phyloP scores from a whole-genome alignment of 1,284 basidiomycete genomes.

The Sporisorium reilianum region DNA sequence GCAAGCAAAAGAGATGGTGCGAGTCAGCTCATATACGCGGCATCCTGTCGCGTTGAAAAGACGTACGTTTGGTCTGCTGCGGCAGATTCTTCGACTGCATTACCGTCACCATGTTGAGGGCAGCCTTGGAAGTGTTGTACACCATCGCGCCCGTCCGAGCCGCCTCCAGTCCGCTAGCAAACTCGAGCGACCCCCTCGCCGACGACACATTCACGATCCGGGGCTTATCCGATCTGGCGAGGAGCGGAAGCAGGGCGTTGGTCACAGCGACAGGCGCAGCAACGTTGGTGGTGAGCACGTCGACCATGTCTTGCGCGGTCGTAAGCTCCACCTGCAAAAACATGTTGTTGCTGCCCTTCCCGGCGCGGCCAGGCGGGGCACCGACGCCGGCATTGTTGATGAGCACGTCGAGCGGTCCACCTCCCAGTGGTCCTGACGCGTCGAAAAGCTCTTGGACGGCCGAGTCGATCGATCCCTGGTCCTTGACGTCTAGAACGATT shows the following conservation, averaged over 20 bases:
- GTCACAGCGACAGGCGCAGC: constrained; percentile 23
- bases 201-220: constrained; percentile 30
- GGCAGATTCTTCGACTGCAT: constrained; percentile 38
- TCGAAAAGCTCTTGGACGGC: constrained; percentile 9
- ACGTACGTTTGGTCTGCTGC: not conserved
- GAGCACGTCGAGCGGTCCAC: constrained; percentile 25
- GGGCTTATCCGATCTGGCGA: constrained; percentile 14
- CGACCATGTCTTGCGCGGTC: constrained; percentile 15
- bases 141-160: constrained; percentile 35
- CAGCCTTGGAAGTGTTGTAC: constrained; percentile 37
- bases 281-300: constrained; percentile 26
- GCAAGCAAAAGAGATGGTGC: no score
- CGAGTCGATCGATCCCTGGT: constrained; percentile 9
- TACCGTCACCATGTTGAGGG: constrained; percentile 40
- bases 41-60: no score
- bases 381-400: constrained; percentile 39
- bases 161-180: constrained; percentile 21
- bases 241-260: constrained; percentile 21
- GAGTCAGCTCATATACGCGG: no score
- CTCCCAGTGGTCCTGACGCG: constrained; percentile 1
- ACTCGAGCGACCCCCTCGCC: constrained; percentile 22
- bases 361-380: constrained; percentile 18
- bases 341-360: constrained; percentile 22
- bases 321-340: constrained; percentile 28
- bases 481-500: constrained; percentile 19